A percentile compares a stretch with the other conserved stretches of the same genome.
These are phyloP conservation scores for Effrenium voratum DNA, from an alignment of 73 alveolate species.

Conservation along the genomic window DNA sequence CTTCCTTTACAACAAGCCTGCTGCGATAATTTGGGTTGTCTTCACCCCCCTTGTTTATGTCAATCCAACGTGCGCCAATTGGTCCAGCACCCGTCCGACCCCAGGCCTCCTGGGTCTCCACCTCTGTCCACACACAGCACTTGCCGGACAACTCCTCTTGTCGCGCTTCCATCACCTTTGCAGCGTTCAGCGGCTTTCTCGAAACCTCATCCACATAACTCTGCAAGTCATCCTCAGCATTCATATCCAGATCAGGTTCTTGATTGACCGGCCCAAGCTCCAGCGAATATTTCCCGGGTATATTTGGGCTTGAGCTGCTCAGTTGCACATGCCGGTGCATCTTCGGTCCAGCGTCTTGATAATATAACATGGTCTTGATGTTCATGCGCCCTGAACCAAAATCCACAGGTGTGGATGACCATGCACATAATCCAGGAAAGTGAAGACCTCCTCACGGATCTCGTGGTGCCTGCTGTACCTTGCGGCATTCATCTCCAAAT, in stretches of 20 bases:
- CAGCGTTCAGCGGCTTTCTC: background rate
- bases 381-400: background rate
- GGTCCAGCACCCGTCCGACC: background rate
- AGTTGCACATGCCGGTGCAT: no score
- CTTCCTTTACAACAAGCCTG: background rate
- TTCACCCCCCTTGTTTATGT: conserved; percentile 6
- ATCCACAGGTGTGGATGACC: background rate
- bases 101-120: background rate
- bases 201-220: background rate
- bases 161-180: background rate
- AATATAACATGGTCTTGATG: background rate
- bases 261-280: background rate
- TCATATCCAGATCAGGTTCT: background rate
- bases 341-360: background rate
- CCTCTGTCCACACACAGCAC: background rate
- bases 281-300: background rate
- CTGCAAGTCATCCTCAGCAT: background rate
- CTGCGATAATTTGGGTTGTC: background rate
- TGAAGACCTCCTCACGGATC: background rate
- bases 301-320: no score
- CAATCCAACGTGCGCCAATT: conserved; percentile 2
- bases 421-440: background rate
- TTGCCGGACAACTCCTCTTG: background rate
- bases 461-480: background rate
- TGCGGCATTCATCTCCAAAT: no score